These are phyloP conservation scores for Pythium periplocum DNA, from an alignment of 352 stramenopile genomes.

Conservation along the genomic window DNA sequence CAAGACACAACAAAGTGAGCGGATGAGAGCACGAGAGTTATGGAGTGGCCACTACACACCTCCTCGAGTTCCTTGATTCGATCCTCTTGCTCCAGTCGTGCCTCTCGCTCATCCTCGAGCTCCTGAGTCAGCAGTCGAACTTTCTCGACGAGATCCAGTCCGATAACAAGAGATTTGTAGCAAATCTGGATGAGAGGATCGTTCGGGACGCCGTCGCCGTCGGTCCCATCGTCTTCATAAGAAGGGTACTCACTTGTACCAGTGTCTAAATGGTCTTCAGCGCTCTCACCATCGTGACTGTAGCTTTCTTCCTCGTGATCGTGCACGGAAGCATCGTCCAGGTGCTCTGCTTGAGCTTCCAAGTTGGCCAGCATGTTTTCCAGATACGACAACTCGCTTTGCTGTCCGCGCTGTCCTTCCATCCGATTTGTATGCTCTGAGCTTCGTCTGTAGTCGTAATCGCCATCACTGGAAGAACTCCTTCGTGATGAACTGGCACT, in stretches of 20 bases:
- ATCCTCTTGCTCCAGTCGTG: conserved; percentile 2
- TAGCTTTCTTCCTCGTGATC: background rate
- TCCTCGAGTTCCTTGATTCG: conserved; percentile 7
- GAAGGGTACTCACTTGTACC: too few species aligned
- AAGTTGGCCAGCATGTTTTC: conserved; percentile 17
- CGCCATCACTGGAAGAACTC: too few species aligned
- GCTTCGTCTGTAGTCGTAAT: too few species aligned
- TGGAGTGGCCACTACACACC: background rate
- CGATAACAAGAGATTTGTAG: conserved; percentile 16
- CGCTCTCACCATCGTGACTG: background rate
- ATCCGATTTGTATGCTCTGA: too few species aligned
- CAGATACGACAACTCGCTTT: conserved; percentile 6
- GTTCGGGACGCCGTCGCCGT: background rate
- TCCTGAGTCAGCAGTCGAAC: conserved; percentile 3
- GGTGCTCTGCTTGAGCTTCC: conserved; percentile 2
- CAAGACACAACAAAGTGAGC: background rate
- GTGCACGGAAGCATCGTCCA: background rate
- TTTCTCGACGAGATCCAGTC: conserved; percentile 12
- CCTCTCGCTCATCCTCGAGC: conserved; percentile 2
- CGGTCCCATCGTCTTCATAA: background rate
- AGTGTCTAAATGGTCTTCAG: background rate
- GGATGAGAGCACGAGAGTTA: background rate
- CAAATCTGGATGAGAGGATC: conserved; percentile 10
- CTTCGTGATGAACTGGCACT: too few species aligned
- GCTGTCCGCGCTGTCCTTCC: background rate